Percentiles rank a stretch among this genome's conserved stretches.
Evolutionary conservation across 129 eudicot genomes (phyloP).

Genomic region (Centaurea solstitialis): DNA sequence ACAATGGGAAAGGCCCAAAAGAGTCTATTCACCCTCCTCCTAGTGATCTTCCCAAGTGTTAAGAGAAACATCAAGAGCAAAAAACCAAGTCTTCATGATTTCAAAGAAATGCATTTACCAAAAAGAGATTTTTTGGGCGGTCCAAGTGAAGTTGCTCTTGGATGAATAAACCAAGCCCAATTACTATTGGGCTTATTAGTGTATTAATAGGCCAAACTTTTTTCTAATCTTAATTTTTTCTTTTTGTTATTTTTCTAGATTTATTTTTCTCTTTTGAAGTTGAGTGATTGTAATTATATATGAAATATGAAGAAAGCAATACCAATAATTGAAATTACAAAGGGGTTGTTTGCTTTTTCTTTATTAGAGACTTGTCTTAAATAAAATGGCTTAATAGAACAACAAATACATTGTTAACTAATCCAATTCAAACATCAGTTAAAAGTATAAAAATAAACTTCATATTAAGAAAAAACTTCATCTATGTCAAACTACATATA

Average conservation of each 20-base stretch:
- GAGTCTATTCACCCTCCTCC: constrained; percentile 78
- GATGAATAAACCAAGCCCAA: constrained; percentile 25
- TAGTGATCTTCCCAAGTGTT: constrained; percentile 67
- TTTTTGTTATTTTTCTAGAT: not conserved
- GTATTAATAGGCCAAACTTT: not conserved
- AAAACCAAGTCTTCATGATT: not conserved
- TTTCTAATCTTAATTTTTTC: not conserved
- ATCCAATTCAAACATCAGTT: no score
- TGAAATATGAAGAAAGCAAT: not conserved
- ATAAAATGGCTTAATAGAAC: no score
- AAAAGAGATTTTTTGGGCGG: constrained; percentile 36
- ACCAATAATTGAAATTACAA: not conserved
- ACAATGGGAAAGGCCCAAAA: constrained; percentile 78
- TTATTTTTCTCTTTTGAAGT: constrained; percentile 3
- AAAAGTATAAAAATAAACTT: no score
- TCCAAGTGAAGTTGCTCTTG: constrained; percentile 31
- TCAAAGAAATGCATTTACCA: not conserved
- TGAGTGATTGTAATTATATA: constrained; percentile 37
- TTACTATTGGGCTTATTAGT: constrained; percentile 16
- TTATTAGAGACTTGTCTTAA: no score
- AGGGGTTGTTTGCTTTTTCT: not conserved
- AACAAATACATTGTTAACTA: no score
- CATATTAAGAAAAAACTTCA: no score
- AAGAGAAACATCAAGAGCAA: not conserved
- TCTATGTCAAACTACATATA: no score